Evolutionary conservation across 805 yeast species (phyloP), one percentile per base, ranked within the genome.

Genomic region (Candida rishiriensis): DNA sequence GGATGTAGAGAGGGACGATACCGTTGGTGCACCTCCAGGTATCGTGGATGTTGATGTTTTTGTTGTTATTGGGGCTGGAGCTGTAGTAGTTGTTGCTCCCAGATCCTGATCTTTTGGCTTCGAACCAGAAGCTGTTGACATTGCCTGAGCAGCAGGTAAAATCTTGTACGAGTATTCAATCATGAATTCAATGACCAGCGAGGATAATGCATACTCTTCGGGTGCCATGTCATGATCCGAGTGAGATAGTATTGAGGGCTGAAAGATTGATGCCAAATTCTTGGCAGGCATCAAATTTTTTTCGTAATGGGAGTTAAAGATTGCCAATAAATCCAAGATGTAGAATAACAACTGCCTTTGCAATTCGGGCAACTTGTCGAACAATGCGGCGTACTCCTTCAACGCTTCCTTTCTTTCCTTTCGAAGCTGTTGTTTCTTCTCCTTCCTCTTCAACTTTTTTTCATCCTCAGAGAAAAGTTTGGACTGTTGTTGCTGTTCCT

Each of bases 241-340:
- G 63, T 91, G 98, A 10, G 95, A 85, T 42, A 93, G 70, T 14
- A 93, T 81, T n/a, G 96, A 86, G 3, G 99, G 98, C 67, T 93
- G 99, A 69, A 93, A 93, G 45, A 93, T 87, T 2, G 98, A 96
- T 1, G 98, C 96, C 51, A 93, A 70, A 61, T 93, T 93, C 55
- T 88, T 78, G 1, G 96, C 87, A 2, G 97, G 81, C 99, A 93
- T 93, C 51, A 88, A 70, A 61, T 90, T 93, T 47, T 78, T 78
- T 40, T 76, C 78, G 13, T 95, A 75, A 56, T 85, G 83, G 47
- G 84, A 79, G 36, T 89, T 85, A 56, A 93, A 95, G 68, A 89
- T 77, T 12, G 95, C 84, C 46, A 93, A 71, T 51, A 93, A 69
- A 63, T 93, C 99, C 49, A 93, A 67, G 17, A 93, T 77, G 68